These are phyloP conservation scores for Claviceps pazoutovae DNA, from an alignment of 2,329 filamentous ascomycete species.

Conservation along the genomic window DNA sequence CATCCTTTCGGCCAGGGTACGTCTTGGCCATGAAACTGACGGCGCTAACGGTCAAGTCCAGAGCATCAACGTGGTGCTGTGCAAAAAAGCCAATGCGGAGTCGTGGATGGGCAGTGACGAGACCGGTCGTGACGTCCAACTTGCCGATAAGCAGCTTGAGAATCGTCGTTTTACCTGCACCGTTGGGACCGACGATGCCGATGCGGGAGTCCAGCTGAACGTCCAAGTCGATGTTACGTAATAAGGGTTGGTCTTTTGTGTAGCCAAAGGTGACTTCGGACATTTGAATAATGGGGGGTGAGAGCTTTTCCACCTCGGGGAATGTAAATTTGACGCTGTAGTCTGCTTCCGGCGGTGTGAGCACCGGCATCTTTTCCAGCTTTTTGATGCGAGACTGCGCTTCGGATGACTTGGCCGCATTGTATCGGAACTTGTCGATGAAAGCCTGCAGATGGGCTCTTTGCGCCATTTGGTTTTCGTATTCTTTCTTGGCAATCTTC, in stretches of 20 bases:
- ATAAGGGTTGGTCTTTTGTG: conserved; percentile 59
- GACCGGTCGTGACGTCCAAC: conserved; percentile 58
- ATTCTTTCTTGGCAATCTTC: conserved; percentile 92
- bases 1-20: conserved; percentile 82
- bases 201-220: conserved; percentile 97
- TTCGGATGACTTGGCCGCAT: conserved; percentile 95
- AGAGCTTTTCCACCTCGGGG: conserved; percentile 93
- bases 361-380: conserved; percentile 86
- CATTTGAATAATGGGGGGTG: conserved; percentile 97
- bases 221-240: conserved; percentile 81
- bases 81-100: conserved; percentile 93
- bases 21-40: conserved; percentile 93
- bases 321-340: conserved; percentile 97
- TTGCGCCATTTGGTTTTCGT: conserved; percentile 95
- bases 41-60: conserved; percentile 77
- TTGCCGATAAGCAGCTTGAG: conserved; percentile 91
- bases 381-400: conserved; percentile 99
- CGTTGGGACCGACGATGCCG: conserved; percentile 97
- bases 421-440: conserved; percentile 99
- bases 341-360: conserved; percentile 81
- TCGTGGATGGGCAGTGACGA: conserved; percentile 80
- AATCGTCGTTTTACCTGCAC: conserved; percentile 97
- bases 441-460: conserved; percentile 91
- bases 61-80: conserved; percentile 92
- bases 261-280: conserved; percentile 85